These are phyloP conservation scores for Leccinum uliginosum DNA, from an alignment of 768 basidiomycete species.

Conservation along the genomic window DNA sequence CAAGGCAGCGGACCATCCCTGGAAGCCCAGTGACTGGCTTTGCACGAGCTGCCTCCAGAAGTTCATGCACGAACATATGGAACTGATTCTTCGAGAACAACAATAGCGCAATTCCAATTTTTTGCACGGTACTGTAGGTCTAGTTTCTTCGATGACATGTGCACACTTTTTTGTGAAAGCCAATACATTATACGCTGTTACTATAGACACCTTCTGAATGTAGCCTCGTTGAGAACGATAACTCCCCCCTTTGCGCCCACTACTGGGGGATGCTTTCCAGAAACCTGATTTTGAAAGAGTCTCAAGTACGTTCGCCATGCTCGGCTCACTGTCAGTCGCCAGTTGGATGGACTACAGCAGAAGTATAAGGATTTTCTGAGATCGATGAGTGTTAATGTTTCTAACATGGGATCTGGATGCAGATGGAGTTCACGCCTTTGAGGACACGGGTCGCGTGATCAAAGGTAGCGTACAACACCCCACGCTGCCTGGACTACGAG, in stretches of 20 bases:
- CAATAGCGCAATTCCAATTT: neutral
- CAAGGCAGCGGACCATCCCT: neutral
- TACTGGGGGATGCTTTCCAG: too few species aligned
- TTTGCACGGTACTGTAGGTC: neutral
- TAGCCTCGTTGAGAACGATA: neutral
- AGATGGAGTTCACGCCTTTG: too few species aligned
- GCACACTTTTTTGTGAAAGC: neutral
- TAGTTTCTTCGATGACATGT: neutral
- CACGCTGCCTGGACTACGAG: slow-evolving; percentile 88
- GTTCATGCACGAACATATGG: neutral
- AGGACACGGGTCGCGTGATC: neutral
- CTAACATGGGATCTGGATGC: too few species aligned
- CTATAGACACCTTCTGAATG: neutral
- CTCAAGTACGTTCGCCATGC: too few species aligned
- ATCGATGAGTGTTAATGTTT: too few species aligned
- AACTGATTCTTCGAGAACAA: neutral
- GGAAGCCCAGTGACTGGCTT: neutral
- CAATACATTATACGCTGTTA: neutral
- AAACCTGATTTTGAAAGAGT: too few species aligned
- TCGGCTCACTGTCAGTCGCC: too few species aligned
- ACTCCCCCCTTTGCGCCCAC: too few species aligned
- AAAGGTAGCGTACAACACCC: slow-evolving; percentile 60
- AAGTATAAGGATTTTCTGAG: too few species aligned
- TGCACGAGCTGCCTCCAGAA: neutral
- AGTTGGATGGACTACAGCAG: too few species aligned